Evolutionary conservation across 805 yeast species (phyloP).

Genomic region (Candida tibetensis): DNA sequence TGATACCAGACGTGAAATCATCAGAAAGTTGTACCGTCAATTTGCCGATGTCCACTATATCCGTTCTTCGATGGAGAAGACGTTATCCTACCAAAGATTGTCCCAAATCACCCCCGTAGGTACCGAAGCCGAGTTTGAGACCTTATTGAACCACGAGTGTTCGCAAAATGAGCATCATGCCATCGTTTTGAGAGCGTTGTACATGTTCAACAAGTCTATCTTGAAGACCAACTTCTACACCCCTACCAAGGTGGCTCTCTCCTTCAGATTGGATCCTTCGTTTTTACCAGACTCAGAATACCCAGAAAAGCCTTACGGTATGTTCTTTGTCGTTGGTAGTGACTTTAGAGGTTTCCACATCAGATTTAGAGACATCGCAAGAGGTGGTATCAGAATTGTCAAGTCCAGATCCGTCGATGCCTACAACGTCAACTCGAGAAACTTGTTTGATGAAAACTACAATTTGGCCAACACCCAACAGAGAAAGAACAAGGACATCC

Average conservation of each 20-base stretch:
- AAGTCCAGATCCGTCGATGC: slow-evolving; percentile 83
- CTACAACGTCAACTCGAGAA: slow-evolving; percentile 78
- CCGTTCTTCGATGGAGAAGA: slow-evolving; percentile 64
- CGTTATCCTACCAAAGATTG: slow-evolving; percentile 83
- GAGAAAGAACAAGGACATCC: slow-evolving; percentile 94
- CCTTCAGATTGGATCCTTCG: slow-evolving; percentile 85
- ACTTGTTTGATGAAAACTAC: slow-evolving; percentile 93
- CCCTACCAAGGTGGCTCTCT: slow-evolving; percentile 90
- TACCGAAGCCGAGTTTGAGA: slow-evolving; percentile 70
- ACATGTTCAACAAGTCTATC: slow-evolving; percentile 79
- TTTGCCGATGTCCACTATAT: slow-evolving; percentile 90
- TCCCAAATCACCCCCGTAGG: slow-evolving; percentile 73
- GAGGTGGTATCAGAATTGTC: slow-evolving; percentile 97
- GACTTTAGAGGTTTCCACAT: slow-evolving; percentile 98
- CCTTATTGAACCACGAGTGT: slow-evolving; percentile 61
- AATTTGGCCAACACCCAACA: slow-evolving; percentile 95
- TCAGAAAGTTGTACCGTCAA: slow-evolving; percentile 81
- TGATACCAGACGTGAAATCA: slow-evolving; percentile 63
- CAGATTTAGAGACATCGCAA: slow-evolving; percentile 93
- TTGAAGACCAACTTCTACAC: slow-evolving; percentile 92
- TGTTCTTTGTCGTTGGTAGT: slow-evolving; percentile 93
- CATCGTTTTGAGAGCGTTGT: slow-evolving; percentile 76
- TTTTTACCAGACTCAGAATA: slow-evolving; percentile 84
- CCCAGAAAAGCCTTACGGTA: slow-evolving; percentile 90
- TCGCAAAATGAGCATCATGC: slow-evolving; percentile 80